Conservation (phyloP, 2,329 filamentous ascomycete species). For the Metarhizium rileyi region DNA sequence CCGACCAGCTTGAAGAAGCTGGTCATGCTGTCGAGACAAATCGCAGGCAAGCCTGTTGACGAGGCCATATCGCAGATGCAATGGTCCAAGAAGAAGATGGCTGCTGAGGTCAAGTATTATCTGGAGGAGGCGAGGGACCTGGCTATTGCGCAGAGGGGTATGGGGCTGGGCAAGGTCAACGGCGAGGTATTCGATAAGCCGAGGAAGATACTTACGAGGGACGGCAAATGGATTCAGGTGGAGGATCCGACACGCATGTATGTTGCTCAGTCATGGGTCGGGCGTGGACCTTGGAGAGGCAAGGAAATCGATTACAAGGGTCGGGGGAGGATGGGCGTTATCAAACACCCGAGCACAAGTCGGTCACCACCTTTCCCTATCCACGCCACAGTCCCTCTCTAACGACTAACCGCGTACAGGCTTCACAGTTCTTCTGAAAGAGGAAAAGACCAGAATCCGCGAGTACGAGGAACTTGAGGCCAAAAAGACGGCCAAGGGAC, state of each 20-base stretch:
- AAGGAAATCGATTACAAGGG: slow-evolving; percentile 61
- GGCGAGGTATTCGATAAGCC: slow-evolving; percentile 28
- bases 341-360: slow-evolving; percentile 68
- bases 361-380: slow-evolving; percentile 28
- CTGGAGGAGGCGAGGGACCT: slow-evolving; percentile 72
- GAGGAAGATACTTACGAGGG: slow-evolving; percentile 58
- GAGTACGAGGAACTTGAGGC: slow-evolving; percentile 68
- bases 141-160: slow-evolving; percentile 70
- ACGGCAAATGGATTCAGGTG: slow-evolving; percentile 63
- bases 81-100: slow-evolving; percentile 89
- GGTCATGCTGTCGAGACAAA: slow-evolving; percentile 74
- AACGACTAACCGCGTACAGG: slow-evolving; percentile 33
- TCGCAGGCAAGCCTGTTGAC: slow-evolving; percentile 85
- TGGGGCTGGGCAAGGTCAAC: slow-evolving; percentile 57
- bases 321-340: slow-evolving; percentile 57
- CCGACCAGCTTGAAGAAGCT: slow-evolving; percentile 91
- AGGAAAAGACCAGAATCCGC: slow-evolving; percentile 82
- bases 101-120: slow-evolving; percentile 68
- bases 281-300: slow-evolving; percentile 55
- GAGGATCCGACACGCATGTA: slow-evolving; percentile 75
- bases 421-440: slow-evolving; percentile 76
- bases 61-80: slow-evolving; percentile 93
- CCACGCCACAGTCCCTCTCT: neutral
- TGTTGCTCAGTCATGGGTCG: slow-evolving; percentile 88
- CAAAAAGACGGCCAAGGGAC: slow-evolving; percentile 63